phyloP scores from a whole-genome alignment of 306 rosid genomes.

The Corylus heterophylla region DNA sequence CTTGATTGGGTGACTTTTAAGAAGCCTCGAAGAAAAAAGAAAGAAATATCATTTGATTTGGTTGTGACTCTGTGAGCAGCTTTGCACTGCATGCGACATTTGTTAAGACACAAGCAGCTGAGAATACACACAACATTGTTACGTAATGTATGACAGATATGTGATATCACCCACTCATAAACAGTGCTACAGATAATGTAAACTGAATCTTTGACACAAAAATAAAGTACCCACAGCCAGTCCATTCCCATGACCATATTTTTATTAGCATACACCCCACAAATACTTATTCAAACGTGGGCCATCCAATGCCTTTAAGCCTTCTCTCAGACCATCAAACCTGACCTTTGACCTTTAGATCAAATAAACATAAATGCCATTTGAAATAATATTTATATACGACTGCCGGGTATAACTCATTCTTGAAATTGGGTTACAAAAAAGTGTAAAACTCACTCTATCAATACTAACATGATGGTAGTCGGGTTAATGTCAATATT shows the following conservation, averaged over 20 bases:
- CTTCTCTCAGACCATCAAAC: neutral
- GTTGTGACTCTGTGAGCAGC: no score
- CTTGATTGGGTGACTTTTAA: neutral
- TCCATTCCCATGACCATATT: neutral
- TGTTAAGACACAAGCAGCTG: no score
- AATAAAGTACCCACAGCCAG: neutral
- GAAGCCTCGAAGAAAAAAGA: neutral
- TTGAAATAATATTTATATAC: no score
- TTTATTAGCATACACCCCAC: neutral
- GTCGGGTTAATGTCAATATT: no score
- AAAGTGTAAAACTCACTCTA: no score
- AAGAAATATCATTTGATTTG: no score
- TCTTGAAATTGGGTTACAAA: no score
- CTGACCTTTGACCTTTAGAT: no score
- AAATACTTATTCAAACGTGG: neutral
- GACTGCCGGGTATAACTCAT: neutral
- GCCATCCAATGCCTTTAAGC: neutral
- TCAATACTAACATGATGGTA: no score
- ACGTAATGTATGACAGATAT: constrained; percentile 6
- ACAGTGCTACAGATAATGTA: neutral
- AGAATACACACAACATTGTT: no score
- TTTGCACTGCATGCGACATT: no score
- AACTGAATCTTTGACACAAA: constrained; percentile 8
- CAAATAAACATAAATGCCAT: no score
- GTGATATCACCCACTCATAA: neutral